phyloP scores from a whole-genome alignment of 108 stramenopile species.

The Licmophora abbreviata region DNA sequence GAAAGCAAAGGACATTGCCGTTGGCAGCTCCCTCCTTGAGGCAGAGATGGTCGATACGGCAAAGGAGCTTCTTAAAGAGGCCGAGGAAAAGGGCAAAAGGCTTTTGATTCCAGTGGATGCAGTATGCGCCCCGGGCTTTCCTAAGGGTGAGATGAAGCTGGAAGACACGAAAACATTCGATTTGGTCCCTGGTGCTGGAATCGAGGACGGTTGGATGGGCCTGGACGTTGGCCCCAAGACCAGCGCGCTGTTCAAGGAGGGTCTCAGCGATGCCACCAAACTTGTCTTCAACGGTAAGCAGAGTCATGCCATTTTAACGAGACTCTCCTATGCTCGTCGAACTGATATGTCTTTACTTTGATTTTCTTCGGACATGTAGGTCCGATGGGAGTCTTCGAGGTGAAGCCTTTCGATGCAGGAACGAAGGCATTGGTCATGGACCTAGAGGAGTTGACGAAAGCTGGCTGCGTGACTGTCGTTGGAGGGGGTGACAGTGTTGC shows the following conservation, averaged over 20 bases:
- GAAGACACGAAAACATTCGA: conserved; percentile 65
- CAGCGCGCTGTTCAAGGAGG: conserved; percentile 45
- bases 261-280: conserved; percentile 54
- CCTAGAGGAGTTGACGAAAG: conserved; percentile 77
- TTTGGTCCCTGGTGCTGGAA: conserved; percentile 38
- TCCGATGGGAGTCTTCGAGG: conserved; percentile 97
- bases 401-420: conserved; percentile 79
- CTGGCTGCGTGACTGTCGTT: conserved; percentile 84
- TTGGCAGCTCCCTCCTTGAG: conserved; percentile 84
- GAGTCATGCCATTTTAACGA: not conserved
- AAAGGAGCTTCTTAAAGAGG: conserved; percentile 54
- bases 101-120: conserved; percentile 88
- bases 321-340: not conserved
- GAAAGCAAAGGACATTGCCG: conserved; percentile 73
- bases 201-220: conserved; percentile 96
- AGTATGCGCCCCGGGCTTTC: conserved; percentile 70
- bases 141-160: conserved; percentile 26
- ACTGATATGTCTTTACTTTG: not conserved
- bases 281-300: conserved; percentile 78
- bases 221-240: conserved; percentile 94
- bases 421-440: conserved; percentile 82
- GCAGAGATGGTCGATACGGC: conserved; percentile 89
- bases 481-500: conserved; percentile 96
- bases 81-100: conserved; percentile 50
- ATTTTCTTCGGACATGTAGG: conserved; percentile 23